Base-by-base conservation (phyloP, 257 asterid genomes). In the Catharanthus roseus region DNA sequence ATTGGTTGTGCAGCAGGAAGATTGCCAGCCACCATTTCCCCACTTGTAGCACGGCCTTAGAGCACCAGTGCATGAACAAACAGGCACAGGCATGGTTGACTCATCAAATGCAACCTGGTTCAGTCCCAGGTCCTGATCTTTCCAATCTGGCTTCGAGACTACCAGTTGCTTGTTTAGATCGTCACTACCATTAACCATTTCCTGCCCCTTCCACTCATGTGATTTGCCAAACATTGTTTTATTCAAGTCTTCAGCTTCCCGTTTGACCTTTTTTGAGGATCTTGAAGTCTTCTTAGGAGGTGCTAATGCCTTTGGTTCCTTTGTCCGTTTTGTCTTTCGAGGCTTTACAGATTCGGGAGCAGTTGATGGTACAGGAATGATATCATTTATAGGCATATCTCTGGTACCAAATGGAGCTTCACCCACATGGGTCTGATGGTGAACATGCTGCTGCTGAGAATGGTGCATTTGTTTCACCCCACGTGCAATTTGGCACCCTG, bases 21-120 rank as follows among this genome's bases (percentile, higher is more conserved):
- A 95, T 31, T 95, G 99, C 99, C 99, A 95, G 24, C 99, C 99
- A n/a, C 99, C 99, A 28, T 86, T 91, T 16, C 99, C 99, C 99
- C 99, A 95, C 76, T 95, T 95, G 78, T 95, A 95, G 87, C 99
- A 95, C 4, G 97, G 88, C 84, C 97, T 85, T 18, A 83, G 38
- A 57, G 78, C 85, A 67, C 97, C 97, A 0, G 99, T 91, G 86
- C 99, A 95, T 2, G 99, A 89, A 71, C 99, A 95, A 26, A 91
- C 91, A 0, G 98, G 97, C 47, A 85, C 93, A 0, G 97, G 97
- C 97, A 95, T 95, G 49, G 95, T 89, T 11, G 97, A 66, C 76
- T 90, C 99, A 56, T 93, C 99, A 28, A 86, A 91, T 1, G 96
- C 86, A 13, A 93, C 99, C 78, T 86, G 96, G 86, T 95, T 91